Conservation (phyloP, 179 eudicot species). For the Beta corolliflora region DNA sequence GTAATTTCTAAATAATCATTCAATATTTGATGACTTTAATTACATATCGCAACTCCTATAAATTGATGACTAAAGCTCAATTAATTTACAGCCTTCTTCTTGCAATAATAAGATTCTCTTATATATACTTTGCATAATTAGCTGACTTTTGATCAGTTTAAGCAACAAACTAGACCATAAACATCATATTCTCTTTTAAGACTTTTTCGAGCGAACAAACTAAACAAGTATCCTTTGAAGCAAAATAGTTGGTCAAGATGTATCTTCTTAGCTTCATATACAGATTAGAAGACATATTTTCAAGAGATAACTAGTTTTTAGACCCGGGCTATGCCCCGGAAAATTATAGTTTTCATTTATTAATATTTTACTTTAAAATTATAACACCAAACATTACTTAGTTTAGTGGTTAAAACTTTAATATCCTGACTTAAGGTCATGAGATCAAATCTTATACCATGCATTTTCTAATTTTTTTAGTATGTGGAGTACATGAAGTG, state of each 20-base stretch:
- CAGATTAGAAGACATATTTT: neutral
- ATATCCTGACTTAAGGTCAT: too few relatives aligned
- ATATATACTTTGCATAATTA: neutral
- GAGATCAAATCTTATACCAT: too few relatives aligned
- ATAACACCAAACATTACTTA: too few relatives aligned
- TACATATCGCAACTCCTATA: neutral
- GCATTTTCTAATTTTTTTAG: too few relatives aligned
- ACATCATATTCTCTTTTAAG: neutral
- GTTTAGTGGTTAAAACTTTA: too few relatives aligned
- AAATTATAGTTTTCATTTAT: too few relatives aligned
- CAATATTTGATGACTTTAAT: neutral
- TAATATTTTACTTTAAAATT: too few relatives aligned
- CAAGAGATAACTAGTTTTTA: neutral
- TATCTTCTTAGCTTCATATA: neutral
- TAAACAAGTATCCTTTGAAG: neutral
- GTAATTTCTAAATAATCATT: neutral
- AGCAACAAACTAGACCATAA: slow-evolving; percentile 8
- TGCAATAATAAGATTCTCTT: too few relatives aligned
- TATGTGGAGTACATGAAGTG: too few relatives aligned
- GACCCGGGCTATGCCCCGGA: too few relatives aligned
- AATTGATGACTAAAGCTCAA: neutral
- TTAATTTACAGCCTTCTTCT: too few relatives aligned
- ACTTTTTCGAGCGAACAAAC: neutral
- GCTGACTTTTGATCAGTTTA: neutral
- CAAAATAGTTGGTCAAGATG: neutral